A percentile compares a stretch with the other conserved stretches of the same genome.
These are phyloP conservation scores for Lichtheimia ramosa DNA, from an alignment of 371 early-diverging fungal species.

Conservation along the genomic window DNA sequence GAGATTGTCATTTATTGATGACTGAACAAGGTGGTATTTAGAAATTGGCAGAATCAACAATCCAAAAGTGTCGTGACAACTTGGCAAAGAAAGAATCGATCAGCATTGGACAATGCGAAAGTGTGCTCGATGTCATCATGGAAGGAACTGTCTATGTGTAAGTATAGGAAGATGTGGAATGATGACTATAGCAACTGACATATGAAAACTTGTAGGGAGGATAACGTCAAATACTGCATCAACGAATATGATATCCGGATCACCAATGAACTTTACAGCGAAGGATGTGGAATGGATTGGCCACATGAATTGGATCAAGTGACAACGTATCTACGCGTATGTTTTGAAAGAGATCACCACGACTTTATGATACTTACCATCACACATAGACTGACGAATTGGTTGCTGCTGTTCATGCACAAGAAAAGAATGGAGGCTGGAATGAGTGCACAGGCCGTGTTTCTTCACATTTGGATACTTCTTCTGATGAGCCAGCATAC, in stretches of 20 bases:
- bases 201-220: background rate
- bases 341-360: background rate
- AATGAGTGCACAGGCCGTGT: slow-evolving; percentile 66
- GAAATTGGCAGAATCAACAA: slow-evolving; percentile 15
- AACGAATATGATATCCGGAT: slow-evolving; percentile 84
- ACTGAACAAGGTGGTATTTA: background rate
- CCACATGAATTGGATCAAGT: slow-evolving; percentile 68
- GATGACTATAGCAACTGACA: no score
- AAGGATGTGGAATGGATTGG: slow-evolving; percentile 75
- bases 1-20: no score
- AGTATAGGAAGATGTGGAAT: background rate
- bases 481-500: slow-evolving; percentile 50
- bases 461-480: slow-evolving; percentile 37
- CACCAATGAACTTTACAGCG: slow-evolving; percentile 42
- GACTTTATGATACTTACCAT: background rate
- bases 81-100: slow-evolving; percentile 21
- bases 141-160: slow-evolving; percentile 34
- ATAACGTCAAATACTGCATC: slow-evolving; percentile 50
- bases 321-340: slow-evolving; percentile 62
- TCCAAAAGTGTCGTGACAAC: slow-evolving; percentile 24
- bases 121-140: slow-evolving; percentile 25
- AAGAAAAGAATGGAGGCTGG: slow-evolving; percentile 52
- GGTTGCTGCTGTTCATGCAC: slow-evolving; percentile 60
- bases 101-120: slow-evolving; percentile 31
- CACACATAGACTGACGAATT: slow-evolving; percentile 52